phyloP scores from a whole-genome alignment of 2,329 filamentous ascomycete species.

The Ploettnerulaceae sp. region DNA sequence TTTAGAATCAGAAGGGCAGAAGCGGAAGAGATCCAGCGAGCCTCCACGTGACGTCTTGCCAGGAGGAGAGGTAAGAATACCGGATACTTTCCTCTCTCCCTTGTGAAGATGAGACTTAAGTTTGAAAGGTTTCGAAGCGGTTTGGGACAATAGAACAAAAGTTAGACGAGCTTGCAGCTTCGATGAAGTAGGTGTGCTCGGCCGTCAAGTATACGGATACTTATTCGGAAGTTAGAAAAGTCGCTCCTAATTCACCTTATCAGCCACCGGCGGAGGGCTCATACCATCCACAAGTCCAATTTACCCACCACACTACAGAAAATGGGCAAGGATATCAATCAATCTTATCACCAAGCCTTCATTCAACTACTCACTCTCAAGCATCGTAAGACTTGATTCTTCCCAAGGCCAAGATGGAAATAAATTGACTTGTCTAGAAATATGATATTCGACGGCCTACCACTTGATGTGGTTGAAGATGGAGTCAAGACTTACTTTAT shows the following conservation, averaged over 20 bases:
- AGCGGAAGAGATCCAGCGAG: constrained; percentile 10
- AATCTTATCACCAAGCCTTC: no score
- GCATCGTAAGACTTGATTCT: no score
- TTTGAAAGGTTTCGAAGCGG: constrained; percentile 12
- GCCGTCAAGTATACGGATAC: neutral
- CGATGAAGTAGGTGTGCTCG: constrained; percentile 10
- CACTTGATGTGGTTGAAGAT: constrained; percentile 16
- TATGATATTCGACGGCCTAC: constrained; percentile 1
- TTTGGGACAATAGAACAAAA: constrained; percentile 21
- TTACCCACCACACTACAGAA: no score
- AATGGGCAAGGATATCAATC: no score
- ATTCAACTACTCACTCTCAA: neutral
- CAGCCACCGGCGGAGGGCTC: no score
- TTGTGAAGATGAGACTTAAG: neutral
- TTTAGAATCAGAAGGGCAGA: constrained; percentile 4
- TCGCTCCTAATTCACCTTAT: no score
- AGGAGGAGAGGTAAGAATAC: constrained; percentile 9
- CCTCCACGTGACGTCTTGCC: neutral
- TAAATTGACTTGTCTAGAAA: neutral
- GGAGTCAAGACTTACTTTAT: constrained; percentile 17
- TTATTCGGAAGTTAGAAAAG: neutral
- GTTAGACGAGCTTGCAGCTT: constrained; percentile 18
- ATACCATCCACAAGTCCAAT: no score
- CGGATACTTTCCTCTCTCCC: neutral
- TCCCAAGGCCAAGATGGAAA: neutral